Percentiles rank a stretch among this genome's conserved stretches.
These are phyloP conservation scores for Viola pubescens DNA, from an alignment of 441 rosid species.

Conservation along the genomic window DNA sequence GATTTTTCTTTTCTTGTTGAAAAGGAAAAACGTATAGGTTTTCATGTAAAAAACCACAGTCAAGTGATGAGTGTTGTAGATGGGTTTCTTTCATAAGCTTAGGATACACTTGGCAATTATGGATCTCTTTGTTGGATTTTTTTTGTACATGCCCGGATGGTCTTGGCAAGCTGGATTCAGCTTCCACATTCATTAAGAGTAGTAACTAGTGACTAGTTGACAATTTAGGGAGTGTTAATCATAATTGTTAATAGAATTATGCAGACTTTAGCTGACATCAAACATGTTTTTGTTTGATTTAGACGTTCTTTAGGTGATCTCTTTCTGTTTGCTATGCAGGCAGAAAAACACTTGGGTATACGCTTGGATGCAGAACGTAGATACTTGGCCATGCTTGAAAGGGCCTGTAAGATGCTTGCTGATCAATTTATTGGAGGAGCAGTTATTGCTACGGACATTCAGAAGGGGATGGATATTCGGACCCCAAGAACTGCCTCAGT, in stretches of 20 bases:
- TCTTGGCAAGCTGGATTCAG: background rate
- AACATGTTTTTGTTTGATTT: too few species aligned
- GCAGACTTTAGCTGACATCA: background rate
- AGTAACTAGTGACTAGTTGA: background rate
- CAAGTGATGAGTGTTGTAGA: background rate
- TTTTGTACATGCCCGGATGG: background rate
- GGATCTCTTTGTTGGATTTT: background rate
- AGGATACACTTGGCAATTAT: background rate
- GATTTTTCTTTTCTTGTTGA: background rate
- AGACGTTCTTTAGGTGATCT: constrained; percentile 17
- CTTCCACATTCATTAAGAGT: background rate
- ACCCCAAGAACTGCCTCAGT: constrained; percentile 23
- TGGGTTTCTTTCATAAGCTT: background rate
- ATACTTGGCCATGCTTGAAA: constrained; percentile 59
- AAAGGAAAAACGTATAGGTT: background rate
- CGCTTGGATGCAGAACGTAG: constrained; percentile 53
- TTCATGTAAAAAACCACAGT: too few species aligned
- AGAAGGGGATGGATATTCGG: constrained; percentile 26
- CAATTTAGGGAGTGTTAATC: background rate
- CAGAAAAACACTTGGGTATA: constrained; percentile 56
- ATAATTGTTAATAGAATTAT: background rate
- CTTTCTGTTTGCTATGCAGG: constrained; percentile 24
- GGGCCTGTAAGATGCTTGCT: constrained; percentile 60
- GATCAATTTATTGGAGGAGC: constrained; percentile 46
- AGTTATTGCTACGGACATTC: constrained; percentile 21